A percentile compares a stretch with the other conserved stretches of the same genome.
These are phyloP conservation scores for Zygosaccharomyces sapae DNA, from an alignment of 1,139 yeast species.

Conservation along the genomic window DNA sequence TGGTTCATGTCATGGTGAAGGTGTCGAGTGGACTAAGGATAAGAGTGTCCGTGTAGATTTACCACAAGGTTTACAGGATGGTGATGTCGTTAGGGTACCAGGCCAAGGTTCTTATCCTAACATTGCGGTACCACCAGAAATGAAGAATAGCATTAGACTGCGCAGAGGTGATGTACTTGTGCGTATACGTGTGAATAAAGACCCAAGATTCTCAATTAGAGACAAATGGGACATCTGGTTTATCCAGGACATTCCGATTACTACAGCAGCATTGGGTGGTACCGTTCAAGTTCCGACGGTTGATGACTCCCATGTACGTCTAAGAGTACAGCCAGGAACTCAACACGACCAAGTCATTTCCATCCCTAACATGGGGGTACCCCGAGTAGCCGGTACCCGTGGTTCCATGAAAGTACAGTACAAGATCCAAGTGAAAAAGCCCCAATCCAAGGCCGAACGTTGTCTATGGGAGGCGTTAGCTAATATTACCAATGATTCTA, in stretches of 20 bases:
- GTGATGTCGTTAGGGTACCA: constrained; percentile 75
- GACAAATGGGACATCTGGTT: constrained; percentile 51
- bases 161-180: constrained; percentile 84
- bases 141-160: constrained; percentile 43
- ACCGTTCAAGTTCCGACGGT: constrained; percentile 82
- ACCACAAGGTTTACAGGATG: constrained; percentile 87
- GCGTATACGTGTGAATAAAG: constrained; percentile 71
- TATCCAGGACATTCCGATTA: constrained; percentile 71
- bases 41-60: constrained; percentile 74
- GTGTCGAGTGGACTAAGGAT: constrained; percentile 59
- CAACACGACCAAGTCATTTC: constrained; percentile 72
- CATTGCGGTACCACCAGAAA: constrained; percentile 53
- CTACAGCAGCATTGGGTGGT: constrained; percentile 97
- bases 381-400: constrained; percentile 55
- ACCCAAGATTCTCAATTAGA: constrained; percentile 61
- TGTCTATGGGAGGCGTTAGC: constrained; percentile 93
- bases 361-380: constrained; percentile 86
- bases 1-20: constrained; percentile 79
- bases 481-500: constrained; percentile 74
- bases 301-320: constrained; percentile 66
- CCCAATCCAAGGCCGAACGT: constrained; percentile 81
- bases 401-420: constrained; percentile 80
- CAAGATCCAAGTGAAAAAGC: constrained; percentile 65
- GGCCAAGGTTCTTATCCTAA: constrained; percentile 92
- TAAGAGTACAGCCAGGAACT: constrained; percentile 84